These are phyloP conservation scores for Salix suchowensis DNA, from an alignment of 345 rosid genomes.

Conservation along the genomic window DNA sequence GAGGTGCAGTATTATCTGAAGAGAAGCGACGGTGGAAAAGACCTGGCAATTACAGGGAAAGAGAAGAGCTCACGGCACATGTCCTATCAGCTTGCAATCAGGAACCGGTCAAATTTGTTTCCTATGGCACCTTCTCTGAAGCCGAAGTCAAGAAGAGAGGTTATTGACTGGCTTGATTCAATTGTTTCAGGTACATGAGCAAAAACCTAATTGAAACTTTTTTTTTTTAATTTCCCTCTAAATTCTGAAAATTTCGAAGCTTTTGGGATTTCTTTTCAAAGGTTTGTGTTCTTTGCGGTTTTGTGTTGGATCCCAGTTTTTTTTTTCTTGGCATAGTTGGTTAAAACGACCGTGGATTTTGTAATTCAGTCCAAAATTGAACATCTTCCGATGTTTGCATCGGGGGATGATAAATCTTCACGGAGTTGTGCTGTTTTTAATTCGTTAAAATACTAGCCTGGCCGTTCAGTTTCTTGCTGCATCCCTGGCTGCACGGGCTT, in stretches of 20 bases:
- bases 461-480: neutral
- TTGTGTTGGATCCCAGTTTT: neutral
- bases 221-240: neutral
- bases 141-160: slow-evolving; percentile 55
- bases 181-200: slow-evolving; percentile 52
- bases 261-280: neutral
- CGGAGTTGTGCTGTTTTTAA: neutral
- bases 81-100: slow-evolving; percentile 44
- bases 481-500: neutral
- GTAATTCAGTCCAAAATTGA: neutral
- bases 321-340: neutral
- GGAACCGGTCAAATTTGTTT: slow-evolving; percentile 26
- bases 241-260: neutral
- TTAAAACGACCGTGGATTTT: neutral
- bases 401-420: neutral
- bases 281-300: neutral
- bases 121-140: slow-evolving; percentile 20
- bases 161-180: slow-evolving; percentile 59
- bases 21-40: slow-evolving; percentile 48
- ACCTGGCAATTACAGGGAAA: slow-evolving; percentile 72
- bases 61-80: slow-evolving; percentile 49
- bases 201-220: neutral
- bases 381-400: neutral
- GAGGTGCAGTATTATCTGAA: slow-evolving; percentile 64
- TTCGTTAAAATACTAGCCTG: neutral